Evolutionary conservation across 176 grass and related monocot species (phyloP), one percentile per base, ranked within the genome.

Genomic region (Elaeis guineensis): DNA sequence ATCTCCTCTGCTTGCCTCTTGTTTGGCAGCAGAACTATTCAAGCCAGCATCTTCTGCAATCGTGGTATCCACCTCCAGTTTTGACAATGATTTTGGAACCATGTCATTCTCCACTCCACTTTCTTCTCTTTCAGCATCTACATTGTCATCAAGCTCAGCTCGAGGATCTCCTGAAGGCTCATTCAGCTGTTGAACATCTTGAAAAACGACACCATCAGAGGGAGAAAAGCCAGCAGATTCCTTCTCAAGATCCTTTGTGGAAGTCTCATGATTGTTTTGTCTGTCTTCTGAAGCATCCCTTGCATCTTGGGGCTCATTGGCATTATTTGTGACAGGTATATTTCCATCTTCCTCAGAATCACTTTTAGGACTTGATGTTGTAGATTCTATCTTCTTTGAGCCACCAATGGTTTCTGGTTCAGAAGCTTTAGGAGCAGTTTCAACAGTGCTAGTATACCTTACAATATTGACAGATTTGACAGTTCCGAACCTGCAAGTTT

Each of bases 401-500:
- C 24, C 59, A 65, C 61, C 65, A 77, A 67, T 72, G 24, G 24
- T 25, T 59, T 72, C 59, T 57, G 66, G 48, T 44, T 58, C 17
- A 50, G 17, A 72, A 55, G 58, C 62, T 49, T 62, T 57, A 49
- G 21, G 18, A 53, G 54, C 63, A 32, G 55, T 71, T 52, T 30
- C 63, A 71, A 18, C 63, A 75, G 26, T 62, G 62, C 21, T 35
- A 56, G 32, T 63, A 67, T 66, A 65, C 69, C 73, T 55, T 57
- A 89, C 64, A 21, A 75, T 65, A 77, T 89, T 89, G 51, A 98
- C 62, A 19, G 84, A 83, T 75, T 83, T 98, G 17, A 98, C 88
- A 58, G 81, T 81, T 79, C 94, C 94, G 83, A 98, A 98, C 84
- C 94, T 98, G 94, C 39, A 35, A 64, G 75, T 62, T 50, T 80